These are phyloP conservation scores for Luvunga scandens DNA, from an alignment of 345 rosid genomes.

Conservation along the genomic window DNA sequence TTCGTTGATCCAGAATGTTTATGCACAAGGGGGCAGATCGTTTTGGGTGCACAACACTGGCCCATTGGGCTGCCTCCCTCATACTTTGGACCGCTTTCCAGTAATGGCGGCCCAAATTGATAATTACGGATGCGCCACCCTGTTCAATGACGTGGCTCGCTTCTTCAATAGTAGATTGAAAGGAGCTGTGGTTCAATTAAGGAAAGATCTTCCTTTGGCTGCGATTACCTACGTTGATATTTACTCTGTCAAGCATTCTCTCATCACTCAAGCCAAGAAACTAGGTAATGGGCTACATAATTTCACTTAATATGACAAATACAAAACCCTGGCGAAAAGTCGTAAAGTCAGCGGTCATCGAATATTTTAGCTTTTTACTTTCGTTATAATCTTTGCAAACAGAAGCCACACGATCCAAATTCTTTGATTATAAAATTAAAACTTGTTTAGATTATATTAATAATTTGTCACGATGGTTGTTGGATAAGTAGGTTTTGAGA, in stretches of 20 bases:
- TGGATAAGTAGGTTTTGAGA: slow-evolving; percentile 39
- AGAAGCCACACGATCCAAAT: not conserved
- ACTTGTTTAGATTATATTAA: not conserved
- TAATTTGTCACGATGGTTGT: not conserved
- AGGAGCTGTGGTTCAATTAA: slow-evolving; percentile 32
- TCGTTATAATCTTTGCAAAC: no score
- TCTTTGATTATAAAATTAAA: not conserved
- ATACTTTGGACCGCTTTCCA: slow-evolving; percentile 44
- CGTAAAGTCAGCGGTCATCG: no score
- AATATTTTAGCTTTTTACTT: no score
- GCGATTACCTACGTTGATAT: slow-evolving; percentile 62
- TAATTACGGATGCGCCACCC: slow-evolving; percentile 54
- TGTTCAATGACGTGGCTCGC: slow-evolving; percentile 59
- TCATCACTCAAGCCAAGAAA: slow-evolving; percentile 48
- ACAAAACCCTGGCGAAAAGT: not conserved
- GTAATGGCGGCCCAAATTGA: slow-evolving; percentile 39
- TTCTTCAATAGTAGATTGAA: slow-evolving; percentile 44
- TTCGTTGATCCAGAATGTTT: slow-evolving; percentile 32
- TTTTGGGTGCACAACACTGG: slow-evolving; percentile 85
- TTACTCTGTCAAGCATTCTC: slow-evolving; percentile 53
- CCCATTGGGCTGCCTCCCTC: slow-evolving; percentile 70
- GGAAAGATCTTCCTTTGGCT: slow-evolving; percentile 53
- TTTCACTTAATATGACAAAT: not conserved
- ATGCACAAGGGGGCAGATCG: slow-evolving; percentile 61
- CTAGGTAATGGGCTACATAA: slow-evolving; percentile 26